Evolutionary conservation across 1,284 basidiomycete genomes (phyloP).

Genomic region (Porogramme epimiltina): DNA sequence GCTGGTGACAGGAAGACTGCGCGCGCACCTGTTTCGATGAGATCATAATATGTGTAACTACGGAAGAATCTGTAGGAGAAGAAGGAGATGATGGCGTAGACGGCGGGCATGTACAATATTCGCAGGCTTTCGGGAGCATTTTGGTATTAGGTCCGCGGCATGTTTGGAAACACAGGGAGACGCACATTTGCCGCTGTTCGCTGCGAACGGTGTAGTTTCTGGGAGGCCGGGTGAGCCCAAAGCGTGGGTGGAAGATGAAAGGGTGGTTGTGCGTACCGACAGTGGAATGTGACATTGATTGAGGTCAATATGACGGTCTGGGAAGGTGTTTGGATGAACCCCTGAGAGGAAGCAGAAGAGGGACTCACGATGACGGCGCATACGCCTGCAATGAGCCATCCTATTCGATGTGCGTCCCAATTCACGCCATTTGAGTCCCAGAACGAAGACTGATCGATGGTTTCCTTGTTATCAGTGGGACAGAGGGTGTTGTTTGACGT

Average conservation of each 20-base stretch:
- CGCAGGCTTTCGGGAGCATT: constrained; percentile 53
- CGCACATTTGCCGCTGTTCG: constrained; percentile 79
- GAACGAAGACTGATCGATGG: constrained; percentile 60
- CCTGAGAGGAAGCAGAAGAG: background rate
- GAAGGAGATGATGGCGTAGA: constrained; percentile 87
- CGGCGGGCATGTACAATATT: constrained; percentile 78
- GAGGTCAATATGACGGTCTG: constrained; percentile 65
- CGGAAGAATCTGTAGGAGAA: constrained; percentile 86
- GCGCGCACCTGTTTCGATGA: constrained; percentile 68
- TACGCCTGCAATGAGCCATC: constrained; percentile 73
- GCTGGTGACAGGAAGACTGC: constrained; percentile 2
- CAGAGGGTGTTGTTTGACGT: constrained; percentile 36
- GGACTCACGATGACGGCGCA: constrained; percentile 60
- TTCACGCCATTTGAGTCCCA: constrained; percentile 53
- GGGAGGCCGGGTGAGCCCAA: background rate
- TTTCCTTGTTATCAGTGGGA: constrained; percentile 52
- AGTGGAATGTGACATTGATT: constrained; percentile 58
- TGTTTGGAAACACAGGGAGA: constrained; percentile 5
- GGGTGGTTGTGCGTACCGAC: constrained; percentile 43
- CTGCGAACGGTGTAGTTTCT: constrained; percentile 68
- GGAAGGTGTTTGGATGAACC: background rate
- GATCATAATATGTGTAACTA: constrained; percentile 79
- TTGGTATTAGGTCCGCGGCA: background rate
- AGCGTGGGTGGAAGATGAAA: background rate
- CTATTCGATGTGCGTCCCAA: constrained; percentile 69